Evolutionary conservation across 495 filamentous ascomycete genomes (phyloP), one percentile per base, ranked within the genome.

Genomic region (Cercophora sp.): DNA sequence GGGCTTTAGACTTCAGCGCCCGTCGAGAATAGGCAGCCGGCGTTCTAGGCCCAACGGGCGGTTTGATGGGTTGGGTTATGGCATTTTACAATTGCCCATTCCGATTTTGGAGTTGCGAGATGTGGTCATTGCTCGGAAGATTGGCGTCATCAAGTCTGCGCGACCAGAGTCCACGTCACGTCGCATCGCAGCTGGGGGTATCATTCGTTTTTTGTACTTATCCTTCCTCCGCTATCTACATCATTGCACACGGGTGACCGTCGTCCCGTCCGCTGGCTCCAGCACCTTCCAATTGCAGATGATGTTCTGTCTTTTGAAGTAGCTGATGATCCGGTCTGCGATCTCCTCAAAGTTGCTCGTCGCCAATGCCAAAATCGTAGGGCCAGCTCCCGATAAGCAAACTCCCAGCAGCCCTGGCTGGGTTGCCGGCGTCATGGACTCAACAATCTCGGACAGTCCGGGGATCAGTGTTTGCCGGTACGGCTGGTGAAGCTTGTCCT

Each of bases 401-500:
- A 96, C 92, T 34, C 93, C 93, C 29, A 96, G 75, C 3, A 98
- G 78, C 8, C 93, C 93, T 5, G 89, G 87, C 63, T 95, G 87
- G 19, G 85, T 84, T 61, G 80, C 77, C 1, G 91, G 92, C 19
- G 83, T 92, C 69, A 98, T 85, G 25, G 84, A 87, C 62, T 85
- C 81, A 27, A 97, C 84, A 52, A 96, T 88, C 61, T 94, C 87
- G n/a, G 86, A 85, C 48, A 98, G 72, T 1, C 93, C 91, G 1
- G 92, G 93, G 55, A 98, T 91, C 43, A 98, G 77, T 10, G 77
- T 85, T 66, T 88, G 83, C 36, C 93, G 84, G 70, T 97, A 96
- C 8, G 88, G 92, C 68, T 98, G 93, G 69, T 98, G 93, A 32
- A 98, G 78, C 67, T 89, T 93, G 72, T 98, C 93, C 70, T 96